Conservation (phyloP, 371 early-diverging fungal genomes). For the Lichtheimia corymbifera region DNA sequence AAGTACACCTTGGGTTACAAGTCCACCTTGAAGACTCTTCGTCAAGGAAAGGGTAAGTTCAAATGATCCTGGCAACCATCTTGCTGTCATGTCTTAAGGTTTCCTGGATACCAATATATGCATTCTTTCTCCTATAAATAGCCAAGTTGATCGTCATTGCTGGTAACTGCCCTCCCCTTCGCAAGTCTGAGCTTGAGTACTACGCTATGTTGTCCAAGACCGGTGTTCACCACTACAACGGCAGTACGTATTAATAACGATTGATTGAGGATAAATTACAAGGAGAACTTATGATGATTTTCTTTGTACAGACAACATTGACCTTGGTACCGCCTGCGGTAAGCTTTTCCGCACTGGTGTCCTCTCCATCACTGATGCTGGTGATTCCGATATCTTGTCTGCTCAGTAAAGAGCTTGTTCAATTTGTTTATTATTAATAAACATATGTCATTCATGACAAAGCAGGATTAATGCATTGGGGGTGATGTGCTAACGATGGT, state of each 20-base stretch:
- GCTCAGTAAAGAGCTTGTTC: conserved; percentile 33
- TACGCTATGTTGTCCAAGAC: conserved; percentile 99
- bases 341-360: conserved; percentile 94
- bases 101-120: too few species aligned
- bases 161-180: conserved; percentile 98
- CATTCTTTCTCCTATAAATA: conserved; percentile 27
- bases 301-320: conserved; percentile 82
- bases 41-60: conserved; percentile 92
- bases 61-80: background rate
- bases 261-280: background rate
- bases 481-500: too few species aligned
- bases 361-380: conserved; percentile 96
- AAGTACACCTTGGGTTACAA: conserved; percentile 98
- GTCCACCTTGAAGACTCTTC: conserved; percentile 95
- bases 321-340: conserved; percentile 99
- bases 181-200: conserved; percentile 99
- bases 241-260: conserved; percentile 55
- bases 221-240: conserved; percentile 98
- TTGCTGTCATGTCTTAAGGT: too few species aligned
- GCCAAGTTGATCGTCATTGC: conserved; percentile 98
- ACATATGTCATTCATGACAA: too few species aligned
- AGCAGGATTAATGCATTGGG: too few species aligned
- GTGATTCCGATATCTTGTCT: conserved; percentile 82
- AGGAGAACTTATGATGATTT: background rate
- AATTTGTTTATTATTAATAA: background rate